Base-by-base conservation (phyloP, 148 eudicot species). In the Mesembryanthemum crystallinum region DNA sequence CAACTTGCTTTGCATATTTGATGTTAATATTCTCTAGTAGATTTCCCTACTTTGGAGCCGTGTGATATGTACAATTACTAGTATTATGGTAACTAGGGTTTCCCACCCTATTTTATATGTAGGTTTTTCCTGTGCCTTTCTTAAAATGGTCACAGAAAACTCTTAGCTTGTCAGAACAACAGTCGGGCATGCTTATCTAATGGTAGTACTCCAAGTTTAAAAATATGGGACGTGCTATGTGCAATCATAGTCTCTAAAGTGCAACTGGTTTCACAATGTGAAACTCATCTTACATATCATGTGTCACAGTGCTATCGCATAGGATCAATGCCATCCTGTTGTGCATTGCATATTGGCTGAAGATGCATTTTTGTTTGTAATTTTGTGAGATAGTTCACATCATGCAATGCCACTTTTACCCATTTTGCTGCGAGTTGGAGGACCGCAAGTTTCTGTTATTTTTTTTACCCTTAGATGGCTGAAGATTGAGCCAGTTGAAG, bases 1-100 rank as follows among this genome's bases (percentile, higher is more conserved):
- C 73, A 54, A 68, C 49, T 73, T 67, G 7, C 5, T 47, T 39
- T 71, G 64, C 67, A 24, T 72, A 33, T 35, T 75, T 55, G 42
- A 47, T 72, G 29, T 61, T 57, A 24, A 2, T 66, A 57, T 59
- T 11, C 30, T 67, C 65, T 70, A 14, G 18, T 8, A 32, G 39
- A 54, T 57, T 71, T 64, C 8, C 66, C 54, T 29, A 42, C 11
- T 43, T 58, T 24, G n/a, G 33, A 8, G 33, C 35, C 23, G 33
- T 7, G 20, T 17, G 20, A 30, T 21, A 25, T 37, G 47, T 0
- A 8, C 32, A 13, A n/a, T n/a, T n/a, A n/a, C 21, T 9, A 15
- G 10, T 32, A 30, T n/a, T 65, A 1, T 45, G 49, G 49, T 45
- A 45, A 45, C 49, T 45, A 35, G 39, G 39, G 39, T 3, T 35